Evolutionary conservation across 805 yeast genomes (phyloP), one percentile per base, ranked within the genome.

Genomic region (Candida ortonii): DNA sequence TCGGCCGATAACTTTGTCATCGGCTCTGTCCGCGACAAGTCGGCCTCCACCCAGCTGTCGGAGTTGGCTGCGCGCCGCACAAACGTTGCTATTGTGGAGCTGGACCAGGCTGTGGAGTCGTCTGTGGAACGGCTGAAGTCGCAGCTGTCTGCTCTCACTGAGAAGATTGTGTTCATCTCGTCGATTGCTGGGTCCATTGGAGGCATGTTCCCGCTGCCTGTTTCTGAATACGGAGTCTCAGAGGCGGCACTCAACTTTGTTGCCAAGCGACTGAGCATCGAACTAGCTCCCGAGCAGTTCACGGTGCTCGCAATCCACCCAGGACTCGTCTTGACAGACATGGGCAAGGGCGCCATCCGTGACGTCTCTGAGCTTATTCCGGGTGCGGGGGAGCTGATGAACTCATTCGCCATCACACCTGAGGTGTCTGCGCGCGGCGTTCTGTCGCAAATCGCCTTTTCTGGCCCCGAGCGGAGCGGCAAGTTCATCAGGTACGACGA

Each of bases 161-260:
- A 38, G 33, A 60, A 60, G 34, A 43, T 59, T 8, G 33, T 57
- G 6, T 54, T 61, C 39, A 47, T 54, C 10, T 55, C 66, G 2
- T 50, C 59, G 26, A 22, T 44, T 4, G 47, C 51, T 19, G 66
- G 59, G 1, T 57, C 64, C 5, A 43, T 53, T 23, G 50, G 49
- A 6, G 45, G 36, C 4, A 47, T 38, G 22, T 40, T 58, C 6
- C 54, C 59, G 5, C 10, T 43, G 8, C 36, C 43, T 6, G 23
- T 36, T 7, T 50, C 59, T 7, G 22, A 5, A 7, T 65, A 65
- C 38, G 61, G 60, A 11, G 50, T 53, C 6, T 64, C 70, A 6
- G 66, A 67, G 39, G 61, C 65, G 3, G 65, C 64, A 1, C 31
- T 62, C 14, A 64, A 63, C 46, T 46, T 46, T 35, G 13, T 53